Evolutionary conservation across 2,329 filamentous ascomycete genomes (phyloP), one percentile per base, ranked within the genome.

Genomic region (Keithomyces neogunnii): DNA sequence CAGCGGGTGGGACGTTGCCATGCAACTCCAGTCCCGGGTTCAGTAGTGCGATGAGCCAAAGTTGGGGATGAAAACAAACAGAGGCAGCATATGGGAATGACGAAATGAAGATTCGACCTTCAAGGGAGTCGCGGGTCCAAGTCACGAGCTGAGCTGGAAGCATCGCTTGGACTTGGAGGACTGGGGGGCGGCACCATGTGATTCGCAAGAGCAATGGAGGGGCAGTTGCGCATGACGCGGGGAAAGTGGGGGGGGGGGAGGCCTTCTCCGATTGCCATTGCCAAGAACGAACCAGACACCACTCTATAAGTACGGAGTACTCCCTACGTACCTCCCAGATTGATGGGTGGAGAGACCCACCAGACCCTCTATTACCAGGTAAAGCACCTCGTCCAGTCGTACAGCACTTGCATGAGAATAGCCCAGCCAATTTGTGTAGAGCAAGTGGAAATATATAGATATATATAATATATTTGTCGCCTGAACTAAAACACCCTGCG

Each of bases 181-280:
- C 39, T 19, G 19, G 39, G 26, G 10, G 38, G 28, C 28, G 47
- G 31, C 19, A 19, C 50, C 53, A 54, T 50, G 50, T 54, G 53
- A 52, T 42, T 43, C 42, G 46, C 10, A 19, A 4, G 26, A 8
- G 29, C 45, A 30, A 47, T 35, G 32, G 47, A 48, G 47, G 47
- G 47, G 47, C 47, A 43, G 45, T 33, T 47, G 45, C 32, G 47
- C 42, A 44, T 50, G 47, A 47, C 51, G 51, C 29, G 47, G 43
- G 19, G n/a, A 19, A 19, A 19, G 19, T n/a, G n/a, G 19, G 19
- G 19, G 19, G 19, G 19, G 19, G 19, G 19, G 19, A 19, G 19
- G 19, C 19, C 19, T 19, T 19, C 19, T 19, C 19, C 19, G 19
- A 19, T 19, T 1, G 19, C 19, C 19, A 19, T 19, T 19, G 19